Evolutionary conservation across 257 asterid species (phyloP).

Genomic region (Ilex asprella): DNA sequence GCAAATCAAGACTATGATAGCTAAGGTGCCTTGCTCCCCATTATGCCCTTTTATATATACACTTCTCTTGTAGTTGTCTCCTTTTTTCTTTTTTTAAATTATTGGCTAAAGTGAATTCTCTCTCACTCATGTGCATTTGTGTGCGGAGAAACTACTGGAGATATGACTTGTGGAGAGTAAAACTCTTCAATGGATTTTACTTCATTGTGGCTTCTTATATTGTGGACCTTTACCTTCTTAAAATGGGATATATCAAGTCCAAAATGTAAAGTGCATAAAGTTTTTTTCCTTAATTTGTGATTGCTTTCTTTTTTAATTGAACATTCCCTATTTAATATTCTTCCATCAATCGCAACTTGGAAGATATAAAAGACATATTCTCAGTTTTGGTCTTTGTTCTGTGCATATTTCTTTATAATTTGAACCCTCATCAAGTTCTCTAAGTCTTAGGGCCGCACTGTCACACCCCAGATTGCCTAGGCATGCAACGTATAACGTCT

Average conservation of each 20-base stretch:
- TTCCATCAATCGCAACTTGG: neutral
- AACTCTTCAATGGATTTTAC: neutral
- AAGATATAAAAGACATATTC: neutral
- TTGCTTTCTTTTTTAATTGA: neutral
- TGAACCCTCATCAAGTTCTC: no score
- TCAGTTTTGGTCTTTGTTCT: neutral
- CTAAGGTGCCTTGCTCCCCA: constrained; percentile 40
- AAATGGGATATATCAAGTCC: neutral
- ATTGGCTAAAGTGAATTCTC: neutral
- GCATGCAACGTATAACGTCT: no score
- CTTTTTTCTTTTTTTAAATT: neutral
- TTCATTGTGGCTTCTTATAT: neutral
- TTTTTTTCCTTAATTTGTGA: neutral
- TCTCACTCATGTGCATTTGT: neutral
- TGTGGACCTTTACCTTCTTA: neutral
- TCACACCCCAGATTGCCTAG: no score
- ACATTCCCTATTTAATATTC: neutral
- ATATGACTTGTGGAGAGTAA: neutral
- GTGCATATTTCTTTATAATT: neutral
- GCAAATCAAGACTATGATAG: constrained; percentile 69
- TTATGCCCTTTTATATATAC: no score
- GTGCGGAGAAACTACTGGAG: neutral
- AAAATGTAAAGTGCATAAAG: neutral
- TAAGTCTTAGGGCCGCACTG: no score
- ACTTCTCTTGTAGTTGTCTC: no score